These are phyloP conservation scores for Filobasidium wieringae DNA, from an alignment of 768 basidiomycete species.

Conservation along the genomic window DNA sequence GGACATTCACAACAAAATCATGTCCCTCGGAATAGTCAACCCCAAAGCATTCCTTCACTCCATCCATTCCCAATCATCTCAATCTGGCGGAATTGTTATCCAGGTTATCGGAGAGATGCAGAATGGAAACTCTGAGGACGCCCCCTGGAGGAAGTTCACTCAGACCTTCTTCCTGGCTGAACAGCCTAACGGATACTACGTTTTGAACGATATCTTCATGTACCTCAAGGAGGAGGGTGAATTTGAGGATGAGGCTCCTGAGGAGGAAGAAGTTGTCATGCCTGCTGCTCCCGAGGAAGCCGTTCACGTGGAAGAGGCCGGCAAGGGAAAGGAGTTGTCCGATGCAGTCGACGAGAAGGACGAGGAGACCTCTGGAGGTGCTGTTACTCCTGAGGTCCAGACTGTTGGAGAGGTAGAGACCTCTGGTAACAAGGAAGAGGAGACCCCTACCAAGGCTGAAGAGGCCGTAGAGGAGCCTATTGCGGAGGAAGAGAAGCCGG, in stretches of 20 bases:
- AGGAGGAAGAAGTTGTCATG: conserved; percentile 42
- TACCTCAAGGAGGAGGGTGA: conserved; percentile 92
- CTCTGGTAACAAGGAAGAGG: not conserved
- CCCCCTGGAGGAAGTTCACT: conserved; percentile 94
- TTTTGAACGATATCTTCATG: conserved; percentile 99
- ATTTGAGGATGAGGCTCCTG: conserved; percentile 57
- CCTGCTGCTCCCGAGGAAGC: conserved; percentile 42
- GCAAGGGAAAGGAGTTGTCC: conserved; percentile 3
- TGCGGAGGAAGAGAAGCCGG: not conserved
- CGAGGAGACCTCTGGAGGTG: conserved; percentile 5
- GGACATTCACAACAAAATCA: conserved; percentile 97
- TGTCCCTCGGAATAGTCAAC: conserved; percentile 82
- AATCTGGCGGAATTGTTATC: conserved; percentile 91
- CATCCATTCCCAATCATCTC: conserved; percentile 91
- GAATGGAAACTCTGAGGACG: conserved; percentile 55
- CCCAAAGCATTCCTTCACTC: conserved; percentile 99
- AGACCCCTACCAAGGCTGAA: not conserved
- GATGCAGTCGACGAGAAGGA: conserved; percentile 1
- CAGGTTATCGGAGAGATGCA: conserved; percentile 99
- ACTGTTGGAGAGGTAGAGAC: not conserved
- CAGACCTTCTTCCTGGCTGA: conserved; percentile 99
- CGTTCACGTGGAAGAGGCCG: conserved; percentile 30
- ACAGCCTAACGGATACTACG: conserved; percentile 97
- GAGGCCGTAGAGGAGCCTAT: conserved; percentile 8
- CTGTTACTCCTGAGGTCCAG: not conserved